Evolutionary conservation across 495 filamentous ascomycete genomes (phyloP).

Genomic region (Xylaria acuta): DNA sequence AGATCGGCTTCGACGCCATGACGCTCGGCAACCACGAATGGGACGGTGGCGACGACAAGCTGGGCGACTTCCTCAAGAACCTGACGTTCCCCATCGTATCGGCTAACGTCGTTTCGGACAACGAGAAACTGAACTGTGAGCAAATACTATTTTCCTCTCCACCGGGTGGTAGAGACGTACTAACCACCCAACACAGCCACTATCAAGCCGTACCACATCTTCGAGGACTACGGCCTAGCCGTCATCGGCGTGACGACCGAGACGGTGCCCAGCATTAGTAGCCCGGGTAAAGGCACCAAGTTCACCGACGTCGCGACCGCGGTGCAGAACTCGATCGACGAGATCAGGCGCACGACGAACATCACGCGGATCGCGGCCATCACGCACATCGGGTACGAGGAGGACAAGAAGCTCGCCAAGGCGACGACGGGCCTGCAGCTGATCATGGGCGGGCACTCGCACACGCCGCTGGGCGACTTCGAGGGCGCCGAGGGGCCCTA

Average conservation of each 20-base stretch:
- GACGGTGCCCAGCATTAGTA: conserved; percentile 57
- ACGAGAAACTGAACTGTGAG: conserved; percentile 52
- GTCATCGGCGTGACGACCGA: conserved; percentile 65
- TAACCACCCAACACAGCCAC: conserved; percentile 33
- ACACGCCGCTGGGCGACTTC: conserved; percentile 63
- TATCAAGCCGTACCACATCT: conserved; percentile 64
- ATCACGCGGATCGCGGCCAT: conserved; percentile 63
- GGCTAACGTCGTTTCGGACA: conserved; percentile 58
- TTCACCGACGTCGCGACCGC: conserved; percentile 57
- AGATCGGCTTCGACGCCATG: conserved; percentile 62
- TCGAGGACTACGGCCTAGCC: conserved; percentile 58
- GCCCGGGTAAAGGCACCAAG: conserved; percentile 55
- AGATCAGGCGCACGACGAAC: conserved; percentile 55
- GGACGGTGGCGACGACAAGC: conserved; percentile 57
- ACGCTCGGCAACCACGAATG: conserved; percentile 68
- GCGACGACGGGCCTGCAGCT: conserved; percentile 58
- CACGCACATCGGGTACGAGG: conserved; percentile 66
- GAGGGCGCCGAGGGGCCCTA: conserved; percentile 57
- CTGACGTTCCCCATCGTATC: conserved; percentile 65
- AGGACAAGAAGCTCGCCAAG: conserved; percentile 59
- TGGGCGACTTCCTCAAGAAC: conserved; percentile 60
- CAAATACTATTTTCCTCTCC: neutral
- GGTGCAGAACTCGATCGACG: conserved; percentile 60
- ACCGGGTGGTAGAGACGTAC: neutral
- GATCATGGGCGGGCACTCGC: conserved; percentile 65